Conservation (phyloP, 1,284 basidiomycete species). For the Trichosporon coremiiforme region DNA sequence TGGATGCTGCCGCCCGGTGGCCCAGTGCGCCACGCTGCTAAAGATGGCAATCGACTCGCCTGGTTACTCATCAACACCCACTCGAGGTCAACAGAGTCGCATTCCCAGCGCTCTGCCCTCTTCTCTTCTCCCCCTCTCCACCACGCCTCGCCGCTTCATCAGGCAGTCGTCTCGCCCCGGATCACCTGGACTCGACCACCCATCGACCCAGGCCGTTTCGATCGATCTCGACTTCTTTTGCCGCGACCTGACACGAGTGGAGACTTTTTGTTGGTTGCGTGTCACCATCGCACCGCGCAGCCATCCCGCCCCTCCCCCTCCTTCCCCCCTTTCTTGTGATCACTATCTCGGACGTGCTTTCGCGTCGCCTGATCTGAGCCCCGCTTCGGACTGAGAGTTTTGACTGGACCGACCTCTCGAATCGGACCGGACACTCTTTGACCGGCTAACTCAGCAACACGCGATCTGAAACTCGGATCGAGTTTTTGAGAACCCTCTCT, state of each 20-base stretch:
- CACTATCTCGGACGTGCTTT: constrained; percentile 1
- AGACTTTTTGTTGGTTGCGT: constrained; percentile 12
- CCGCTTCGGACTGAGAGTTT: not conserved
- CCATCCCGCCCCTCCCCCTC: not conserved
- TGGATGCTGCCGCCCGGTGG: not conserved
- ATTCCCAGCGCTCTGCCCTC: constrained; percentile 18
- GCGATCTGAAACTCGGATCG: constrained; percentile 13
- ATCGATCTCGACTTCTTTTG: constrained; percentile 11
- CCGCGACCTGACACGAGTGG: constrained; percentile 18
- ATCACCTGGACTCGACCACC: constrained; percentile 1
- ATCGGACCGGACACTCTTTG: constrained; percentile 15
- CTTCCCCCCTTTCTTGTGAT: constrained; percentile 5
- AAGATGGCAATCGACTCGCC: constrained; percentile 13
- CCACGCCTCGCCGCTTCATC: constrained; percentile 17
- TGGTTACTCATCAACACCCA: constrained; percentile 1
- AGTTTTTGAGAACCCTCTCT: constrained; percentile 14
- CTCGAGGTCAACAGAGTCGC: constrained; percentile 20
- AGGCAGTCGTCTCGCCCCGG: not conserved
- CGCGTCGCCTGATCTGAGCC: constrained; percentile 10
- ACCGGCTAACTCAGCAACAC: constrained; percentile 7
- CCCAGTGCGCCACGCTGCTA: constrained; percentile 7
- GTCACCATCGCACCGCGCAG: constrained; percentile 16
- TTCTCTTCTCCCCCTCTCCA: constrained; percentile 9
- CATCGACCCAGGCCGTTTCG: not conserved
- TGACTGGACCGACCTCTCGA: constrained; percentile 16